Evolutionary conservation across 352 stramenopile species (phyloP).

Genomic region (Phytophthora litchii): DNA sequence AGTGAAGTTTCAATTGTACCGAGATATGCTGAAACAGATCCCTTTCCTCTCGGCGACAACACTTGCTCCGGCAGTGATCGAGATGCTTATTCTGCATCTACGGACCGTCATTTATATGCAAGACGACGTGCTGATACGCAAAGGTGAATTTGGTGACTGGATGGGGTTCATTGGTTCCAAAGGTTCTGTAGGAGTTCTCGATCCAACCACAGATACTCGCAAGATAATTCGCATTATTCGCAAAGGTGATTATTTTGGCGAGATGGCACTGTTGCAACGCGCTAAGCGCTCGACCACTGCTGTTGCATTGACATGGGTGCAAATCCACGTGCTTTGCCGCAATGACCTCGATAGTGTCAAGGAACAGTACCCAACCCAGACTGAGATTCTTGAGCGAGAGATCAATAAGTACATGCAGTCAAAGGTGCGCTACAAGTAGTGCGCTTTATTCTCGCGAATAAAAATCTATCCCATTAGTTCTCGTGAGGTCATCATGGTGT

Average conservation of each 20-base stretch:
- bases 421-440: slow-evolving; percentile 62
- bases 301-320: slow-evolving; percentile 75
- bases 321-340: slow-evolving; percentile 71
- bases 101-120: slow-evolving; percentile 84
- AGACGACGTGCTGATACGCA: slow-evolving; percentile 79
- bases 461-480: no score
- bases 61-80: slow-evolving; percentile 72
- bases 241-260: slow-evolving; percentile 79
- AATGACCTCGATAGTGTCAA: slow-evolving; percentile 70
- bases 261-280: slow-evolving; percentile 73
- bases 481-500: no score
- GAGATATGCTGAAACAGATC: slow-evolving; percentile 82
- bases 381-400: slow-evolving; percentile 63
- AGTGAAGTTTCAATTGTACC: slow-evolving; percentile 81
- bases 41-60: slow-evolving; percentile 71
- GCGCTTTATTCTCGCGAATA: background rate
- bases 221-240: slow-evolving; percentile 70
- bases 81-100: slow-evolving; percentile 77
- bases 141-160: slow-evolving; percentile 83
- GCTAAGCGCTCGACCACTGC: slow-evolving; percentile 69
- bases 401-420: slow-evolving; percentile 78
- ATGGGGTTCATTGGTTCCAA: slow-evolving; percentile 86
- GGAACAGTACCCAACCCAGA: slow-evolving; percentile 62
- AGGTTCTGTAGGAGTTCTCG: slow-evolving; percentile 68
- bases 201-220: slow-evolving; percentile 46